These are phyloP conservation scores for Psophocarpus tetragonolobus DNA, from an alignment of 306 rosid genomes.

Conservation along the genomic window DNA sequence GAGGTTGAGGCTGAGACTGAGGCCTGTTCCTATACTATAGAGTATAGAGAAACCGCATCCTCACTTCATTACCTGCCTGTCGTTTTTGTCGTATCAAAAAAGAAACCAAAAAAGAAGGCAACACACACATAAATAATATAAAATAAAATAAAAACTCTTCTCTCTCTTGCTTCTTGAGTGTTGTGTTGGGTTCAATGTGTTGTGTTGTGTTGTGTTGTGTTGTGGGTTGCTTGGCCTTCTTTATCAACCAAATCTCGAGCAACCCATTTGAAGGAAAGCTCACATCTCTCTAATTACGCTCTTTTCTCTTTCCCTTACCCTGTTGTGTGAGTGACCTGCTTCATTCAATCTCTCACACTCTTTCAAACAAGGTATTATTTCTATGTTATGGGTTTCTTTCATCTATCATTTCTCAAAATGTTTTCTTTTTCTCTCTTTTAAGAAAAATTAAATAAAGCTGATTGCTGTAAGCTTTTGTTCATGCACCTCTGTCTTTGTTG, in stretches of 20 bases:
- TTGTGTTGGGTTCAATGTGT: background rate
- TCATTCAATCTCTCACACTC: constrained; percentile 41
- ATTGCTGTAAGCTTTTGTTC: constrained; percentile 2
- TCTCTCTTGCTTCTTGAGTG: constrained; percentile 19
- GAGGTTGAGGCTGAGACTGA: background rate
- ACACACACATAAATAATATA: too few relatives aligned
- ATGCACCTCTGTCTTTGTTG: constrained; percentile 24
- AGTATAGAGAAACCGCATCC: constrained; percentile 42
- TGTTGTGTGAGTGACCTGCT: background rate
- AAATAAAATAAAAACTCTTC: too few relatives aligned
- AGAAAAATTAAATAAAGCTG: background rate
- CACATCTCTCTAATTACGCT: background rate
- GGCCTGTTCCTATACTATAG: background rate
- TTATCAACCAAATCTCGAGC: constrained; percentile 56
- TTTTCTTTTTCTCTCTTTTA: background rate
- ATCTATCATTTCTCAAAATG: background rate
- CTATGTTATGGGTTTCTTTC: background rate
- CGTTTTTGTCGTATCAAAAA: constrained; percentile 51
- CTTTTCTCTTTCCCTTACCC: background rate
- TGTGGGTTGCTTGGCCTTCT: constrained; percentile 40
- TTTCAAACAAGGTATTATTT: constrained; percentile 43
- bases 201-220: too few relatives aligned
- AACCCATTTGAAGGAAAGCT: constrained; percentile 44
- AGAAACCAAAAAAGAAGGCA: constrained; percentile 33
- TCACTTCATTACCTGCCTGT: constrained; percentile 44